Evolutionary conservation across 1,139 yeast genomes (phyloP), one percentile per base, ranked within the genome.

Genomic region (Hemisphaericaspora xylofermentans): DNA sequence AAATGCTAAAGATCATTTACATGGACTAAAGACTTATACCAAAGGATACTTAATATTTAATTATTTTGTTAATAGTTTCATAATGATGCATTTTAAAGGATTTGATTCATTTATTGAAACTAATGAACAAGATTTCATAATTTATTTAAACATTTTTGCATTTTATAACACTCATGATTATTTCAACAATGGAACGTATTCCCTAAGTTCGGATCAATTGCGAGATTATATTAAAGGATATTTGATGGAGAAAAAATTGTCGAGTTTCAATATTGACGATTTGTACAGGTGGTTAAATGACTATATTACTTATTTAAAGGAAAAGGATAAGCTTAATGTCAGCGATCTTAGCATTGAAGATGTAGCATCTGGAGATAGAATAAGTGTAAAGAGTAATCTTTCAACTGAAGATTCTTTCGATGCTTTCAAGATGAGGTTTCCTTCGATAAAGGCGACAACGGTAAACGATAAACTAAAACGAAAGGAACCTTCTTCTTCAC

Each of bases 31-130:
- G 39, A 43, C 50, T 30, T 72, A 68, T 49, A 59, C 70, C 17
- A 61, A 61, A 43, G 75, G 76, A 4, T 72, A 61, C 49, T 57
- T 72, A 46, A 64, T 71, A 29, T 68, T 71, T 56, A 68, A 67
- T 48, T 72, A 71, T 50, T 71, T 69, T 50, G 66, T 72, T 40
- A 71, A 69, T 47, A 63, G 71, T 43, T 67, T 69, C 47, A 64
- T 72, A 38, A 68, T 71, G 71, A 45, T 68, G 41, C 74, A 71
- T 49, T 72, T 68, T 52, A 57, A 64, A 40, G 78, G 78, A 6
- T 72, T 72, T 47, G 74, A 68, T 47, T 59, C 60, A 38, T 72
- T 72, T 46, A 67, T 72, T 39, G 66, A 63, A 43, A 51, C 60
- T 15, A 62, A 61, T 44, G 71, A 66, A 43, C 61, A 58, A 40